Evolutionary conservation across 306 rosid species (phyloP).

Genomic region (Sindora glabra): DNA sequence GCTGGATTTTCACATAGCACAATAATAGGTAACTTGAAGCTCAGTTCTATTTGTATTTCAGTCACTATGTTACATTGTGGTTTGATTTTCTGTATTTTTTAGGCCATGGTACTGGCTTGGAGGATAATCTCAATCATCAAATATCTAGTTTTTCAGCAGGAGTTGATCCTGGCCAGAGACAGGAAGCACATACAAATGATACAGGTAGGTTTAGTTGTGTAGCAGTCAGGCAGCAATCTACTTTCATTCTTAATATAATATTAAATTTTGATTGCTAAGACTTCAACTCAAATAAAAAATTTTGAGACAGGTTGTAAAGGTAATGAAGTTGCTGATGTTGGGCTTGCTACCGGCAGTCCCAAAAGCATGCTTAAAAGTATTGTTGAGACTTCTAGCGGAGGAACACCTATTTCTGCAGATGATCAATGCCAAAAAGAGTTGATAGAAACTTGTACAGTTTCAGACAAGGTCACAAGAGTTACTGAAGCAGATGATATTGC

Average conservation of each 20-base stretch:
- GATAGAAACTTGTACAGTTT: slow-evolving; percentile 12
- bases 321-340: slow-evolving; percentile 33
- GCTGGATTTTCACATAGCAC: slow-evolving; percentile 22
- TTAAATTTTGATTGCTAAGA: slow-evolving; percentile 21
- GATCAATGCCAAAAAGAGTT: slow-evolving; percentile 15
- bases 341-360: slow-evolving; percentile 27
- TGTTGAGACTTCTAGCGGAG: slow-evolving; percentile 15
- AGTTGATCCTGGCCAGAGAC: slow-evolving; percentile 22
- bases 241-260: slow-evolving; percentile 3
- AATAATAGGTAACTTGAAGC: slow-evolving; percentile 40
- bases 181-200: slow-evolving; percentile 26
- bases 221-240: not conserved
- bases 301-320: slow-evolving; percentile 37
- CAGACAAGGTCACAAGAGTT: slow-evolving; percentile 11
- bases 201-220: slow-evolving; percentile 33
- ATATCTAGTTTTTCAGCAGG: slow-evolving; percentile 15
- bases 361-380: slow-evolving; percentile 17
- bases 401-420: slow-evolving; percentile 16
- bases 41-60: slow-evolving; percentile 15
- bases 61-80: slow-evolving; percentile 1
- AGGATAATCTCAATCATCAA: slow-evolving; percentile 29
- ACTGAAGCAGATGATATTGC: slow-evolving; percentile 19
- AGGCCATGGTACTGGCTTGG: slow-evolving; percentile 41
- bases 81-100: slow-evolving; percentile 21
- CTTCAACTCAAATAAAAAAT: slow-evolving; percentile 20